A percentile compares a stretch with the other conserved stretches of the same genome.
phyloP scores from a whole-genome alignment of 1,284 basidiomycete species.

The Inonotus hispidus region DNA sequence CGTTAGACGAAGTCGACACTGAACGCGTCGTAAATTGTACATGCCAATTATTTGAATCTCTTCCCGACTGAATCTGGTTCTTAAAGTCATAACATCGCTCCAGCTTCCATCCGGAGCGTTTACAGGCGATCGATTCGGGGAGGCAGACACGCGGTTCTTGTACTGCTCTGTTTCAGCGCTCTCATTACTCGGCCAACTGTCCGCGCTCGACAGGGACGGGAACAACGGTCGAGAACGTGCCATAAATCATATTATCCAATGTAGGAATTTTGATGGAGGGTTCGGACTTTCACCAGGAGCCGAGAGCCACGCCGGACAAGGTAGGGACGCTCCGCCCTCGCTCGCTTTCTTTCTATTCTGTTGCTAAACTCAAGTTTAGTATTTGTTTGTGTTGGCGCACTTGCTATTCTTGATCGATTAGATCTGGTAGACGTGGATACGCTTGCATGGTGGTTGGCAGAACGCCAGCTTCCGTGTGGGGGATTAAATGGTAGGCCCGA shows the following conservation, averaged over 20 bases:
- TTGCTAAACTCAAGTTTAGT: constrained; percentile 41
- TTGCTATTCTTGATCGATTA: constrained; percentile 82
- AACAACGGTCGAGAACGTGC: constrained; percentile 46
- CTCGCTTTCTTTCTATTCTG: not conserved
- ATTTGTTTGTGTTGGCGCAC: constrained; percentile 83
- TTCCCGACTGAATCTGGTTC: not conserved
- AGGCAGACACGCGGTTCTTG: constrained; percentile 88
- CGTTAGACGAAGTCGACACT: constrained; percentile 66
- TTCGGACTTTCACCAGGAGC: constrained; percentile 84
- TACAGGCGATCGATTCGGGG: constrained; percentile 86
- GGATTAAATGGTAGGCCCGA: constrained; percentile 95
- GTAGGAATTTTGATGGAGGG: constrained; percentile 94
- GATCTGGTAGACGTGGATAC: constrained; percentile 73
- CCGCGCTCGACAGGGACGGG: constrained; percentile 27
- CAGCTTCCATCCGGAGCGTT: constrained; percentile 86
- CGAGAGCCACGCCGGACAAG: constrained; percentile 91
- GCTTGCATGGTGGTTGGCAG: constrained; percentile 88
- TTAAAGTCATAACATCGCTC: constrained; percentile 73
- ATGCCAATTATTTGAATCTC: constrained; percentile 25
- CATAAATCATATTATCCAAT: constrained; percentile 68
- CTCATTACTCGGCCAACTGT: constrained; percentile 72
- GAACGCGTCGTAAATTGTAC: constrained; percentile 73
- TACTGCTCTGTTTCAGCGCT: constrained; percentile 84
- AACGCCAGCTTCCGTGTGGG: constrained; percentile 89
- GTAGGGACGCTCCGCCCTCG: constrained; percentile 36